Percentiles rank a stretch among this genome's conserved stretches.
These are phyloP conservation scores for Chaetomium sp. DNA, from an alignment of 2,329 filamentous ascomycete species.

Conservation along the genomic window DNA sequence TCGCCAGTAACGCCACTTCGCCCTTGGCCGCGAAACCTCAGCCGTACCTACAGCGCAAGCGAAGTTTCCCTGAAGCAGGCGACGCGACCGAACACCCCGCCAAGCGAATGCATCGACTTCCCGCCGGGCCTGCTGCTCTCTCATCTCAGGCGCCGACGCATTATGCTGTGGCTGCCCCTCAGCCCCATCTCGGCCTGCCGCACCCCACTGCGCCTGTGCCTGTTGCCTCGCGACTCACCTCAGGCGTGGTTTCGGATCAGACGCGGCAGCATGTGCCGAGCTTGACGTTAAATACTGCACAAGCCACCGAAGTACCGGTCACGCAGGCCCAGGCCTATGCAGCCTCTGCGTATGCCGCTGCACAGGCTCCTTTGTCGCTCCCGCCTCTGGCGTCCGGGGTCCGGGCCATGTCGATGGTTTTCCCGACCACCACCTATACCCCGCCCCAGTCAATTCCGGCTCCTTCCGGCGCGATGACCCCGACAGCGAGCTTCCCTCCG, in stretches of 20 bases:
- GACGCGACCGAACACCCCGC: conserved; percentile 48
- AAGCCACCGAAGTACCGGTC: conserved; percentile 16
- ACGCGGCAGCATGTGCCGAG: conserved; percentile 62
- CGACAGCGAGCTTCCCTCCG: conserved; percentile 30
- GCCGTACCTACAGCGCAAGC: conserved; percentile 37
- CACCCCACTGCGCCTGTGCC: not conserved
- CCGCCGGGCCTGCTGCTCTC: conserved; percentile 13
- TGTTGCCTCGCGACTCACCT: conserved; percentile 37
- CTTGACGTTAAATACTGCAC: conserved; percentile 56
- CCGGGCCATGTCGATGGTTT: conserved; percentile 73
- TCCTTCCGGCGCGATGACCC: conserved; percentile 30
- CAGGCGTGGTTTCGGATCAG: conserved; percentile 25
- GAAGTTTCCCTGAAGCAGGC: conserved; percentile 39
- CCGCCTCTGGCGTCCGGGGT: conserved; percentile 55
- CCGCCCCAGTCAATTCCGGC: conserved; percentile 30
- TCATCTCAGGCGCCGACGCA: conserved; percentile 16
- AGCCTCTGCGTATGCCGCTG: conserved; percentile 35
- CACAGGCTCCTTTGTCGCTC: conserved; percentile 48
- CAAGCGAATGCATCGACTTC: conserved; percentile 33
- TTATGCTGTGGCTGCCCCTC: conserved; percentile 1
- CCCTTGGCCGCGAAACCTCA: conserved; percentile 44
- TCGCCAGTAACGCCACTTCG: conserved; percentile 30
- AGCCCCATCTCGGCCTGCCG: not conserved
- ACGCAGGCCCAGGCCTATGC: conserved; percentile 29
- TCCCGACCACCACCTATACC: conserved; percentile 46